Base-by-base conservation (phyloP, 2,329 filamentous ascomycete species). In the Biscogniauxia sp. region DNA sequence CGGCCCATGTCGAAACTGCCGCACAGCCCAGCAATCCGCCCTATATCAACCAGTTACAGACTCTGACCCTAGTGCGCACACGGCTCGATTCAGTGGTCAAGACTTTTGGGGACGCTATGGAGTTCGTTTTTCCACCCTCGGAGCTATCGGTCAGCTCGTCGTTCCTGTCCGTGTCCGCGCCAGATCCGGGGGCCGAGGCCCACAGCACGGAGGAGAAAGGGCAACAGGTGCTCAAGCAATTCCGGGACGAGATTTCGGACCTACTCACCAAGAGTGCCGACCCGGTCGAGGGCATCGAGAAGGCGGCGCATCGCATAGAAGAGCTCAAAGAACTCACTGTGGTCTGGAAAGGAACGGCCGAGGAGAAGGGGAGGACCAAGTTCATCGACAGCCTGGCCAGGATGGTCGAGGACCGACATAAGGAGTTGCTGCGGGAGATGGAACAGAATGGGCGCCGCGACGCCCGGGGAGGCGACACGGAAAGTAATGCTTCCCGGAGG, bases 291-390 rank as follows among this genome's bases (percentile, higher is more conserved):
- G 91, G 91, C 17, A 80, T 95, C 8, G 88, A 91, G 65, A 87
- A 88, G 60, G 95, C 95, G 0, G 85, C 85, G 13, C 82, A 83
- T 58, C 82, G 91, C 52, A 88, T 98, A 15, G 88, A 92, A 70
- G 87, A 91, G 71, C 81, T 98, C 59, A 88, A 92, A 70, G 84
- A 88, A 64, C 77, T 98, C 64, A 86, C 87, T 3, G 78, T 78
- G n/a, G 88, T 99, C 20, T 99, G 95, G 93, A 94, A 90, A 73
- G 93, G 93, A n/a, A 97, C 95, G 2, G 90, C 91, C 0, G 95
- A 99, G 77, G 95, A 98, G 74, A 96, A 91, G 76, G 92, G 92
- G 5, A 82, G 95, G 57, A 78, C 79, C 9, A 90, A 86, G 70
- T 93, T 97, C 72, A 88, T 99, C 19, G 94, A 98, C 65, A 83